Evolutionary conservation across 139 green algal genomes (phyloP).

Genomic region (Picochlorum sp.): DNA sequence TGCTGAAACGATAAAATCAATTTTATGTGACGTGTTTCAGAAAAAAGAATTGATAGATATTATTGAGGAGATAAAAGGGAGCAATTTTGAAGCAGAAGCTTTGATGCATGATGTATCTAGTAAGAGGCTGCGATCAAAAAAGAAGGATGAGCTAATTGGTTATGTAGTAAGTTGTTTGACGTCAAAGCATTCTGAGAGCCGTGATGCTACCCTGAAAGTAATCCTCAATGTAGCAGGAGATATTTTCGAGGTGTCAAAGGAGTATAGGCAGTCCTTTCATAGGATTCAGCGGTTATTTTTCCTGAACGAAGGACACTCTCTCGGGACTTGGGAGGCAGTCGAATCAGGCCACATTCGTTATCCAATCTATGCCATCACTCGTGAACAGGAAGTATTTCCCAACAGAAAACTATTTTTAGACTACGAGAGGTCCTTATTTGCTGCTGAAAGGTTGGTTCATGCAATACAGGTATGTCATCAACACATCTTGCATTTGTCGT

Average conservation of each 20-base stretch:
- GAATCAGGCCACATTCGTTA: constrained; percentile 57
- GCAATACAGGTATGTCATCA: constrained; percentile 34
- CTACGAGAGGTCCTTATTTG: constrained; percentile 60
- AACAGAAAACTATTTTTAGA: constrained; percentile 45
- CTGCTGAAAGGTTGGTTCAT: constrained; percentile 40
- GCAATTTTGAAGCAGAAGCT: too few relatives aligned
- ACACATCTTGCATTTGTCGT: too few relatives aligned
- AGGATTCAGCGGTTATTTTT: constrained; percentile 74
- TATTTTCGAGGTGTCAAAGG: not conserved
- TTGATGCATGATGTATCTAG: too few relatives aligned
- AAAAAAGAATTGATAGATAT: too few relatives aligned
- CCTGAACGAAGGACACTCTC: constrained; percentile 51
- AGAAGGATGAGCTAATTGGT: too few relatives aligned
- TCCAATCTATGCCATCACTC: constrained; percentile 41
- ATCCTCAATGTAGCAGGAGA: not conserved
- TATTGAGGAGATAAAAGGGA: too few relatives aligned
- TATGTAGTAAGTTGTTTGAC: too few relatives aligned
- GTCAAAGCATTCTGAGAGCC: too few relatives aligned
- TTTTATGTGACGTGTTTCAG: too few relatives aligned
- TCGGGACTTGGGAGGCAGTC: constrained; percentile 57
- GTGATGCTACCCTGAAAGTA: too few relatives aligned
- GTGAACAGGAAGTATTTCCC: constrained; percentile 28
- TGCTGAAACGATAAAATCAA: too few relatives aligned
- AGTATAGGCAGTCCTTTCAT: constrained; percentile 9
- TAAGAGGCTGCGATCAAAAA: too few relatives aligned